These are phyloP conservation scores for Arxiozyma heterogenica DNA, from an alignment of 1,139 yeast genomes.

Conservation along the genomic window DNA sequence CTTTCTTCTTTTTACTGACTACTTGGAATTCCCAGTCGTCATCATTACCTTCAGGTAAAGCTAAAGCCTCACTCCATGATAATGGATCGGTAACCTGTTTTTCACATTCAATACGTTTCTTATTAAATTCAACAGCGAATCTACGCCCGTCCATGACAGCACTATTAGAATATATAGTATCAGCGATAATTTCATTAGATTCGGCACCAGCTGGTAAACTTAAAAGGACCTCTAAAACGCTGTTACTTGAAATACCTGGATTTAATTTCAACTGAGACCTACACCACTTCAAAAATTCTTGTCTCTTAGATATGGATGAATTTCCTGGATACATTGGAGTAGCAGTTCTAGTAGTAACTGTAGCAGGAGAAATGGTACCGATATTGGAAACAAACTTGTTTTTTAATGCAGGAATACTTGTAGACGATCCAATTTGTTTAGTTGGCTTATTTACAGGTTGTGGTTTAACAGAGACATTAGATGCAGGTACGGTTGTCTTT, in stretches of 20 bases:
- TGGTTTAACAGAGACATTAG: background rate
- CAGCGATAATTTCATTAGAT: conserved; percentile 79
- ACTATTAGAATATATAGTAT: conserved; percentile 83
- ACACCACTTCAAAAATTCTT: conserved; percentile 82
- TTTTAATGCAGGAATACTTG: conserved; percentile 23
- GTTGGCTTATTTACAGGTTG: background rate
- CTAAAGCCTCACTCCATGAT: conserved; percentile 60
- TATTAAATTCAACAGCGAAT: conserved; percentile 82
- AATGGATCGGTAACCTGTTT: conserved; percentile 47
- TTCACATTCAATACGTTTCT: conserved; percentile 67
- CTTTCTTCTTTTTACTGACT: conserved; percentile 60
- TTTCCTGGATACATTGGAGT: conserved; percentile 29
- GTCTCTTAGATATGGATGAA: conserved; percentile 35
- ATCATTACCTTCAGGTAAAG: conserved; percentile 43
- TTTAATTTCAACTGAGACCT: conserved; percentile 65
- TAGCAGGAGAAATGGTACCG: conserved; percentile 34
- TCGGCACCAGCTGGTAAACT: conserved; percentile 69
- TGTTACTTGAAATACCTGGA: conserved; percentile 65
- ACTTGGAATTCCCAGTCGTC: conserved; percentile 82
- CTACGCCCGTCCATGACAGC: conserved; percentile 92
- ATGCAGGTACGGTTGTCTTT: conserved; percentile 4
- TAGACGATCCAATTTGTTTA: conserved; percentile 26
- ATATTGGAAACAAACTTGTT: conserved; percentile 26
- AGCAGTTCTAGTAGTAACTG: conserved; percentile 14
- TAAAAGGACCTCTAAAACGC: conserved; percentile 68